Base-by-base conservation (phyloP, 805 yeast genomes). In the Ogataea paraovalis region DNA sequence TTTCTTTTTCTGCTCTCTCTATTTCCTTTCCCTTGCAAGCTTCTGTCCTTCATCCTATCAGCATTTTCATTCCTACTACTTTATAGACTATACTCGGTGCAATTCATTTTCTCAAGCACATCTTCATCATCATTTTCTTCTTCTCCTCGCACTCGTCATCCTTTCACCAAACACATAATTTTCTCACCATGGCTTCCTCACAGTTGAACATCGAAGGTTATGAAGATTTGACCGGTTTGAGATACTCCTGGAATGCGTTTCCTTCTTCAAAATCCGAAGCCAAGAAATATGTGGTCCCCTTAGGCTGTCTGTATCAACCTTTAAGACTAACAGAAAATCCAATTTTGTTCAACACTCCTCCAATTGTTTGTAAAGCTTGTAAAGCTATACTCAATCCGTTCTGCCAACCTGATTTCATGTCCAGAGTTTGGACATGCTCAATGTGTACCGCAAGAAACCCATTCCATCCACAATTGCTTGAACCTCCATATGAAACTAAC, bases 211-310 rank as follows among this genome's bases (percentile, higher is more conserved):
- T 79, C 55, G 82, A 78, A 57, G 70, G 70, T 16, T 67, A 75
- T 55, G 96, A 87, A 62, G 94, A 87, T 61, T 62, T 67, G 45
- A 85, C 85, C 55, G 94, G 94, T 42, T 78, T 85, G 37, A 77
- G 94, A 57, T 74, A 83, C 62, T 74, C 91, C 6, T 87, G 94
- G 90, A 85, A 83, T 60, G 68, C 71, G 9, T 64, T 82, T 13
- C 86, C 87, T 5, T 68, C 74, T 39, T 69, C 79, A n/a, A 76
- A 74, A 56, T 66, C 72, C 39, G 82, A 79, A 42, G 76, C 78
- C 43, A 69, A 72, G 28, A 62, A 83, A 44, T 71, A 76, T 43
- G 71, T 76, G 1, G 74, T 80, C 10, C 86, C 86, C 2, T 58
- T 79, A 28, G 81, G 82, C 0, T 72, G 82, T 32, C 54, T 80